Conservation (phyloP, 306 rosid genomes). For the Fragaria nilgerrensis region DNA sequence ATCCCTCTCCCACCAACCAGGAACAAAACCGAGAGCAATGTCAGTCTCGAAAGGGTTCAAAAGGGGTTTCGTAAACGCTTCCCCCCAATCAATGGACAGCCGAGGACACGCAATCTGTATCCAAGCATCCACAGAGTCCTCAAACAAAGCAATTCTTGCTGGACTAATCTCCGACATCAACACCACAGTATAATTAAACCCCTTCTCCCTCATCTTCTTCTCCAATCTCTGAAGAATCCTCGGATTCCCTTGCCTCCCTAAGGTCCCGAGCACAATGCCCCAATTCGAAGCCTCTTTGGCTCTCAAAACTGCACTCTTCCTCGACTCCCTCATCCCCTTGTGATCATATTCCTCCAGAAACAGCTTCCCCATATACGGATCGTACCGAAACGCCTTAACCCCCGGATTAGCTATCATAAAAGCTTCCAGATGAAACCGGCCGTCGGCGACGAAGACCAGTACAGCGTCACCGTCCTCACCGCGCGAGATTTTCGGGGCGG, state of each 20-base stretch:
- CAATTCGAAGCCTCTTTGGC: conserved; percentile 61
- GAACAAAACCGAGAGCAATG: conserved; percentile 71
- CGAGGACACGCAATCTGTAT: conserved; percentile 94
- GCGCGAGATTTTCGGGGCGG: conserved; percentile 64
- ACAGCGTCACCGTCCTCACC: conserved; percentile 26
- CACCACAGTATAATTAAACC: conserved; percentile 57
- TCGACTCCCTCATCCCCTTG: conserved; percentile 66
- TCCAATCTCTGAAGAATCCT: conserved; percentile 78
- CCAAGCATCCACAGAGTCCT: conserved; percentile 91
- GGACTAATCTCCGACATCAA: conserved; percentile 95
- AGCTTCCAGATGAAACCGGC: conserved; percentile 90
- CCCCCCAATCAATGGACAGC: conserved; percentile 94
- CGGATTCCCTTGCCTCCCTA: conserved; percentile 97
- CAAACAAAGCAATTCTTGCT: conserved; percentile 56
- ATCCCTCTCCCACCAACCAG: conserved; percentile 90
- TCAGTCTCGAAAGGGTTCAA: conserved; percentile 89
- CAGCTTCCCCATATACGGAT: conserved; percentile 79
- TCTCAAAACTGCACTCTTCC: conserved; percentile 59
- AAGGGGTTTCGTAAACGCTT: conserved; percentile 80
- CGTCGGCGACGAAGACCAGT: conserved; percentile 79
- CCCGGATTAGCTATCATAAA: conserved; percentile 92
- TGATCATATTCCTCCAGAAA: conserved; percentile 90
- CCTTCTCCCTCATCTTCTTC: conserved; percentile 63
- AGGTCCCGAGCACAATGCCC: conserved; percentile 84
- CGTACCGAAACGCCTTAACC: conserved; percentile 68